These are phyloP conservation scores for Cladosporium sphaerospermum DNA, from an alignment of 2,329 filamentous ascomycete genomes.

Conservation along the genomic window DNA sequence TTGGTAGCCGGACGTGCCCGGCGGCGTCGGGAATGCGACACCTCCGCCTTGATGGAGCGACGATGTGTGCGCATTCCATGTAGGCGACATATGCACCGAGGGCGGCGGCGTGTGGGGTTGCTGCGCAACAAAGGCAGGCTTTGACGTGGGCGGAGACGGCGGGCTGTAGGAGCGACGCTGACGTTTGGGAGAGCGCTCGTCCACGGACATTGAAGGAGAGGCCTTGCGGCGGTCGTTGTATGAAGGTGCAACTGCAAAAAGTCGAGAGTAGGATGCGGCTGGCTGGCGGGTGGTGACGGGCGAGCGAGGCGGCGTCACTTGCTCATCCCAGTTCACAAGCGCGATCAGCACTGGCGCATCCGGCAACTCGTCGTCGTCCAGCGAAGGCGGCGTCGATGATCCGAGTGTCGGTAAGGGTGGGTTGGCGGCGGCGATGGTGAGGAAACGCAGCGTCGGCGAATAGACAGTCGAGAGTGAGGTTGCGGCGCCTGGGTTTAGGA, in stretches of 20 bases:
- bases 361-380: constrained; percentile 9
- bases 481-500: background rate
- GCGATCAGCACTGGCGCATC: background rate
- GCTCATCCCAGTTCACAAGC: background rate
- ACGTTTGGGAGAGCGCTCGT: constrained; percentile 32
- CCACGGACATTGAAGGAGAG: constrained; percentile 24
- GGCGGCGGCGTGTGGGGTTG: constrained; percentile 43
- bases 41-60: constrained; percentile 16
- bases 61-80: constrained; percentile 31
- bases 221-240: background rate
- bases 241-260: background rate
- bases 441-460: background rate
- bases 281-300: constrained; percentile 1
- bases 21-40: constrained; percentile 34
- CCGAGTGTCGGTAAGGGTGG: background rate
- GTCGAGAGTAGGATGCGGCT: background rate
- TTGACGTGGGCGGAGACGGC: constrained; percentile 38
- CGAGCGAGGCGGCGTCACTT: constrained; percentile 6
- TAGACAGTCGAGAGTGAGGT: background rate
- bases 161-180: constrained; percentile 40
- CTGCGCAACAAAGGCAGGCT: constrained; percentile 30
- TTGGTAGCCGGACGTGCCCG: constrained; percentile 33
- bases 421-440: background rate
- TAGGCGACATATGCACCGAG: constrained; percentile 42
- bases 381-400: constrained; percentile 11